Evolutionary conservation across 75 land plant species (phyloP), one percentile per base, ranked within the genome.

Genomic region (Pinus tabuliformis): DNA sequence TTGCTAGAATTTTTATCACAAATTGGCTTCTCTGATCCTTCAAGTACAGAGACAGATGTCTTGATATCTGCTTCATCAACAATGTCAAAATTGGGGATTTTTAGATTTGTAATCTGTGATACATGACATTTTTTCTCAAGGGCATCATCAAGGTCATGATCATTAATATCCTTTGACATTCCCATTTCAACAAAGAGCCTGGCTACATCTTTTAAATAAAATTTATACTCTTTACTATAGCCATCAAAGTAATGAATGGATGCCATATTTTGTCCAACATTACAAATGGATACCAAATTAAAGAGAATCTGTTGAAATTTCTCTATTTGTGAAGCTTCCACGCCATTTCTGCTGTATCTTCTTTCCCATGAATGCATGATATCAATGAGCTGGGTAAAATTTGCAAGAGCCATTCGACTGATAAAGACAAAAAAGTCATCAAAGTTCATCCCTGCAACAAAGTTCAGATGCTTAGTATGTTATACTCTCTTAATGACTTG

Each of bases 361-460:
- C 36, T 57, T 74, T 57, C 75, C 75, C 61, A 57, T 73, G 45
- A 73, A 24, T 57, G 62, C 3, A 60, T 37, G 52, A 81, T 75
- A 62, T 75, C 72, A 75, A 17, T 62, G 16, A 89, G 75, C 42
- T 59, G 76, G 33, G 73, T 81, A 63, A 89, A 52, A 64, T 81
- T 80, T 70, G 87, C 86, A 26, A 84, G 70, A 49, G 87, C 58
- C 7, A 91, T 57, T 63, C 87, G 80, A 21, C 81, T 73, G 22
- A 92, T 60, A 79, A 93, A 89, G 56, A 79, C 60, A 70, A 91
- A 86, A 78, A 86, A 89, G 74, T 93, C 95, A 74, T 71, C 59
- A 70, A 91, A 93, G 78, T 93, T 88, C 95, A 93, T 93, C 80
- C 95, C 95, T 93, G 87, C 59, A 33, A 62, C 20, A 71, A 11